Evolutionary conservation across 768 basidiomycete genomes (phyloP), one percentile per base, ranked within the genome.

Genomic region (Pholiota conissans): DNA sequence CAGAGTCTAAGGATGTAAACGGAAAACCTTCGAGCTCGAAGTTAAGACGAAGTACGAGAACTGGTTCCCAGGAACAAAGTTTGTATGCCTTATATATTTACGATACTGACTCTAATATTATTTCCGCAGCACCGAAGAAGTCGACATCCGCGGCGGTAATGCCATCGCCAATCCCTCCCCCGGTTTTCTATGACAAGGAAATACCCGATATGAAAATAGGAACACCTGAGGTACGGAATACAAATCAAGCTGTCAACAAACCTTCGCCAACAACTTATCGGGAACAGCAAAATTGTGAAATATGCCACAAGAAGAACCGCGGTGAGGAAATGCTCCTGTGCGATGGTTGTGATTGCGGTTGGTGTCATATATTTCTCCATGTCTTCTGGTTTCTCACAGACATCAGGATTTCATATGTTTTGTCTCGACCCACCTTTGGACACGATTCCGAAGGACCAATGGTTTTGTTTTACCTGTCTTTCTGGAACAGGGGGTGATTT

Each of bases 381-480:
- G 6, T 46, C 56, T 34, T 57, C 9, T 49, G 47, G 20, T 59
- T 64, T 57, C 32, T 45, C 46, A 52, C 47, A 34, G 52, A 55
- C 56, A 35, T 56, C 58, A 95, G 93, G 96, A 3, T 99, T 93
- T 75, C 97, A 99, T 73, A 97, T 91, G 77, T 94, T 91, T 71
- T 99, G 97, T 70, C 87, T 99, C 57, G 90, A 94, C 67, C 97
- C 97, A 11, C 95, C 95, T 18, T 76, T 98, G 52, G 74, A 80
- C 8, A 75, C 80, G 2, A 91, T 99, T 55, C 97, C 97, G 1
- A 91, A 89, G 67, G 93, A 95, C 37, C 89, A 96, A 62, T 99
- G 96, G 96, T 98, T 86, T 69, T 99, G 97, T 71, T 90, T 90
- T 64, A 86, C 87, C 3, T 99, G 97, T 69, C 78, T 99, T 20